phyloP scores from a whole-genome alignment of 2,329 filamentous ascomycete genomes.

The Colletotrichum incanum region DNA sequence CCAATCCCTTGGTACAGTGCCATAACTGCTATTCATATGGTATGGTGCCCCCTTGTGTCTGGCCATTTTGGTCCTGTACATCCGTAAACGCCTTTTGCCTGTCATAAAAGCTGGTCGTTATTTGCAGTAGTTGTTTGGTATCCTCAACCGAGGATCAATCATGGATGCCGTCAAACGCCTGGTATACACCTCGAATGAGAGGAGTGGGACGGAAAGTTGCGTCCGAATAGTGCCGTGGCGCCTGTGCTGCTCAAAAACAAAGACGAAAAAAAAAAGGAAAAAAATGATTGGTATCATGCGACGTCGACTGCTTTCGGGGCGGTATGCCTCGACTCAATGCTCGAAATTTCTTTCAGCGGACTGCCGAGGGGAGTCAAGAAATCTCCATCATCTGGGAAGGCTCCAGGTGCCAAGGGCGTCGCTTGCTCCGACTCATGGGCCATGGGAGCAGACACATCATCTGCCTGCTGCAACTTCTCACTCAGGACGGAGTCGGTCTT shows the following conservation, averaged over 20 bases:
- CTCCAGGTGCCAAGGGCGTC: constrained; percentile 36
- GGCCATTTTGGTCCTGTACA: constrained; percentile 23
- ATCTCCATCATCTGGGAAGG: constrained; percentile 33
- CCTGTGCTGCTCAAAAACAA: constrained; percentile 3
- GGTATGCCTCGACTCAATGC: constrained; percentile 24
- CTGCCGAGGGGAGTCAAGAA: constrained; percentile 29
- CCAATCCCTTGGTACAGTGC: constrained; percentile 8
- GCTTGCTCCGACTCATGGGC: constrained; percentile 20
- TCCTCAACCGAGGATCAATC: constrained; percentile 28
- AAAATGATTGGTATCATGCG: constrained; percentile 36
- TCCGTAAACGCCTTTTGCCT: constrained; percentile 35
- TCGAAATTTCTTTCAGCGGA: constrained; percentile 30
- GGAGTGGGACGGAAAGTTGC: background rate
- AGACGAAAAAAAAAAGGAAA: constrained; percentile 10
- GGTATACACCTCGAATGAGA: constrained; percentile 15
- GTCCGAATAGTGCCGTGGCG: constrained; percentile 9
- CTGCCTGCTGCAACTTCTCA: constrained; percentile 15
- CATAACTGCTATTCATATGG: constrained; percentile 8
- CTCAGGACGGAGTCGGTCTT: background rate
- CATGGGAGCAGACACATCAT: constrained; percentile 11
- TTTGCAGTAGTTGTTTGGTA: constrained; percentile 20
- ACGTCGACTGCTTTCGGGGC: constrained; percentile 22
- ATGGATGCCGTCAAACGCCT: constrained; percentile 35
- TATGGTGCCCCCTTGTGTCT: constrained; percentile 2
- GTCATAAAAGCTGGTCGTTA: constrained; percentile 40